A percentile compares a stretch with the other conserved stretches of the same genome.
These are phyloP conservation scores for barley (Hordeum vulgare) DNA, from an alignment of 176 grass and related monocot species.

Conservation along the genomic window MorexV3_pseudomolecules_assembly NC_058521.1:13824432-13824931, in stretches of 20 bases:
- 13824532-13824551: conserved; percentile 34
- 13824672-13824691: conserved; percentile 5
- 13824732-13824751: conserved; percentile 14
- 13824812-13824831: background rate
- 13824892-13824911: too few relatives aligned
- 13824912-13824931: too few relatives aligned
- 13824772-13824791: background rate
- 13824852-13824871: too few relatives aligned
- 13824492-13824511: conserved; percentile 21
- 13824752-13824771: conserved; percentile 11
- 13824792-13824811: conserved; percentile 28
- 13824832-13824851: background rate
- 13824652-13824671: conserved; percentile 14
- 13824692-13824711: conserved; percentile 11
- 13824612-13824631: background rate
- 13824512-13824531: conserved; percentile 43
- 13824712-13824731: conserved; percentile 27
- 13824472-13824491: conserved; percentile 27
- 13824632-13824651: conserved; percentile 6
- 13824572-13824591: conserved; percentile 17
- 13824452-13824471: conserved; percentile 16
- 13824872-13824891: too few relatives aligned
- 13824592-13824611: conserved; percentile 15
- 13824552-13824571: conserved; percentile 31
- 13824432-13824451: background rate